These are phyloP conservation scores for Pseudomicrostroma phylloplanum DNA, from an alignment of 1,284 basidiomycete genomes.

Conservation along the genomic window DNA sequence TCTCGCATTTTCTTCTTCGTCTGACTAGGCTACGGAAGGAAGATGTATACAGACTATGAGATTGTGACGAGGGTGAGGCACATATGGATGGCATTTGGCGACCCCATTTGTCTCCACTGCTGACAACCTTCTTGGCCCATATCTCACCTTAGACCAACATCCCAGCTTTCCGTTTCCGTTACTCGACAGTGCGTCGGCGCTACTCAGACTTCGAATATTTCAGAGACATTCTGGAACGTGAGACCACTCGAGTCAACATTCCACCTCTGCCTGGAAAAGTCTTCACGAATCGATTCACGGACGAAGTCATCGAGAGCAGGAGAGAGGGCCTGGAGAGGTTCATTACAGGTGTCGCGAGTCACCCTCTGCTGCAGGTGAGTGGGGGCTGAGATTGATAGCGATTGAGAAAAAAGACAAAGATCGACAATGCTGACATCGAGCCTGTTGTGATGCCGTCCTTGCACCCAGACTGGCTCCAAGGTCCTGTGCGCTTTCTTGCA, in stretches of 20 bases:
- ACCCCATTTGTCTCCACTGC: background rate
- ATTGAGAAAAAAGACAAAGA: background rate
- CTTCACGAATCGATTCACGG: constrained; percentile 70
- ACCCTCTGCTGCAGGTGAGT: constrained; percentile 84
- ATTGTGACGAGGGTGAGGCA: constrained; percentile 81
- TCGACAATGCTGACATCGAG: constrained; percentile 7
- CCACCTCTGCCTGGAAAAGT: constrained; percentile 88
- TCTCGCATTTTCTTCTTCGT: background rate
- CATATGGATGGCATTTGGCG: background rate
- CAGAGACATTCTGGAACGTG: constrained; percentile 92
- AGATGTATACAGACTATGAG: constrained; percentile 99
- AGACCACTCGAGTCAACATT: constrained; percentile 94
- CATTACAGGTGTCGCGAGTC: constrained; percentile 90
- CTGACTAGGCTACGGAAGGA: constrained; percentile 56
- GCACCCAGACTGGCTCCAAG: constrained; percentile 83
- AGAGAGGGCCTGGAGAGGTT: constrained; percentile 92
- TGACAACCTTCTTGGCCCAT: background rate
- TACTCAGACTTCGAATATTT: constrained; percentile 99
- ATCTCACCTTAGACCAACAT: constrained; percentile 76
- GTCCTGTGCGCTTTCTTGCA: constrained; percentile 94
- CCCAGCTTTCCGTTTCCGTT: constrained; percentile 92
- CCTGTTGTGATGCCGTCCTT: background rate
- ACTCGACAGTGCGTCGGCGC: constrained; percentile 85
- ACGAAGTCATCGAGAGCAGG: constrained; percentile 88
- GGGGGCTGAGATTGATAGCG: background rate